phyloP scores from a whole-genome alignment of 1,284 basidiomycete species.

The Moesziomyces parantarcticus region DNA sequence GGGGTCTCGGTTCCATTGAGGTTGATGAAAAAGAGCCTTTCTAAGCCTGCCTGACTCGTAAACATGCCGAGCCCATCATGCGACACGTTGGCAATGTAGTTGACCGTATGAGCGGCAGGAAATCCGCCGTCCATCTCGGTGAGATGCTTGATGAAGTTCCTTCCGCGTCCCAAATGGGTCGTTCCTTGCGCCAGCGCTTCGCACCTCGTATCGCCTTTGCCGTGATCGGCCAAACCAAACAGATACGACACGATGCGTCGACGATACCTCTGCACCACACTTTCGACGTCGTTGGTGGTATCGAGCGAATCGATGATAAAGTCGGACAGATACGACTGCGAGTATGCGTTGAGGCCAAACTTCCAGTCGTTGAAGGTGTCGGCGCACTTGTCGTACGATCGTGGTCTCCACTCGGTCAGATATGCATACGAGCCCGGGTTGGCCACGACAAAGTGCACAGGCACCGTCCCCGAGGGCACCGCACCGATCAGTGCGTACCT shows the following conservation, averaged over 20 bases:
- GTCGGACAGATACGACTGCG: constrained; percentile 42
- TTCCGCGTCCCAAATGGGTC: constrained; percentile 43
- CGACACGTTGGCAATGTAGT: constrained; percentile 35
- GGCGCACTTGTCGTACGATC: constrained; percentile 19
- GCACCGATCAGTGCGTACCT: constrained; percentile 50
- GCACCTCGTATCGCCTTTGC: constrained; percentile 43
- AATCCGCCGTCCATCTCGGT: constrained; percentile 29
- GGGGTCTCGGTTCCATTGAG: constrained; percentile 46
- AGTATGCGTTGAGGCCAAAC: constrained; percentile 38
- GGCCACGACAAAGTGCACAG: constrained; percentile 56
- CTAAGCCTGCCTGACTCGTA: constrained; percentile 34
- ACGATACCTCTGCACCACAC: constrained; percentile 39
- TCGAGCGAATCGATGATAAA: constrained; percentile 49
- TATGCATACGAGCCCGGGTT: constrained; percentile 55
- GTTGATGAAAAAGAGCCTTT: constrained; percentile 52
- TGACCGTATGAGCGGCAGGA: constrained; percentile 37
- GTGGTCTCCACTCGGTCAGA: constrained; percentile 32
- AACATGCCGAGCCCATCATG: constrained; percentile 54
- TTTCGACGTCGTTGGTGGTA: constrained; percentile 37
- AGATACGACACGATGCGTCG: constrained; percentile 47
- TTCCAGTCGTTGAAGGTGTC: constrained; percentile 55
- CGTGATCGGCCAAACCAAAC: constrained; percentile 40
- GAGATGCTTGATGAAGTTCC: constrained; percentile 46
- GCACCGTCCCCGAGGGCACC: constrained; percentile 34
- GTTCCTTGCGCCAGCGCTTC: constrained; percentile 43